phyloP scores from a whole-genome alignment of 345 rosid genomes.

The Rhizophora mangle region DNA sequence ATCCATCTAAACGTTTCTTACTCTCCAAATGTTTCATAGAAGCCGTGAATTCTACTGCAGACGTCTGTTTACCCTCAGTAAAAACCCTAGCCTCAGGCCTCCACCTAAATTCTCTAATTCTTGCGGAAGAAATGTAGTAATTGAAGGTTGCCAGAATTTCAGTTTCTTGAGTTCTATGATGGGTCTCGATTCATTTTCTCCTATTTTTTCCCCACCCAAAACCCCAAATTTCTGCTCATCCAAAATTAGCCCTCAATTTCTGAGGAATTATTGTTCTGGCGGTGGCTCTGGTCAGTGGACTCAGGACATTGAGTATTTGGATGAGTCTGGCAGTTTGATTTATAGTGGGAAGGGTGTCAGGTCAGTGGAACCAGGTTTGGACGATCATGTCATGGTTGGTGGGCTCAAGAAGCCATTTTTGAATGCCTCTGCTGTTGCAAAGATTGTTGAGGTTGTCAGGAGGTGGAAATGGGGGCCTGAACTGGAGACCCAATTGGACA shows the following conservation, averaged over 20 bases:
- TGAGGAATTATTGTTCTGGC: conserved; percentile 55
- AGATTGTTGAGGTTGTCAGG: conserved; percentile 84
- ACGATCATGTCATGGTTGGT: conserved; percentile 85
- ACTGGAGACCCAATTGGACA: conserved; percentile 78
- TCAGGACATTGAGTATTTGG: conserved; percentile 84
- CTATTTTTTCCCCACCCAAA: conserved; percentile 18
- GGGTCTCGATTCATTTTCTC: conserved; percentile 22
- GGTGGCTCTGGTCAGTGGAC: conserved; percentile 62
- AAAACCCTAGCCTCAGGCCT: conserved; percentile 26
- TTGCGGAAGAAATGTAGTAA: conserved; percentile 10
- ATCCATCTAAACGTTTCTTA: no score
- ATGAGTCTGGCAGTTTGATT: conserved; percentile 81
- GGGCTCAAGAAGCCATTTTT: conserved; percentile 70
- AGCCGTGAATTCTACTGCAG: conserved; percentile 5
- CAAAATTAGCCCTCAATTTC: background rate
- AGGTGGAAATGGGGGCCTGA: conserved; percentile 99
- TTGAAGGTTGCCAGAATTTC: conserved; percentile 10
- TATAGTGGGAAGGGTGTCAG: conserved; percentile 81
- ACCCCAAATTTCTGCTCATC: conserved; percentile 7
- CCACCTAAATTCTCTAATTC: conserved; percentile 24
- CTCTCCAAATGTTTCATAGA: no score
- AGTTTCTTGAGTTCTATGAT: conserved; percentile 16
- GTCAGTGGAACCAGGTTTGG: conserved; percentile 80
- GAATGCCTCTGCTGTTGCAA: conserved; percentile 77
- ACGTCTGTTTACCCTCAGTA: conserved; percentile 32